Conservation (phyloP, 192 early-diverging fungal genomes). For the Coemansia sp. region DNA sequence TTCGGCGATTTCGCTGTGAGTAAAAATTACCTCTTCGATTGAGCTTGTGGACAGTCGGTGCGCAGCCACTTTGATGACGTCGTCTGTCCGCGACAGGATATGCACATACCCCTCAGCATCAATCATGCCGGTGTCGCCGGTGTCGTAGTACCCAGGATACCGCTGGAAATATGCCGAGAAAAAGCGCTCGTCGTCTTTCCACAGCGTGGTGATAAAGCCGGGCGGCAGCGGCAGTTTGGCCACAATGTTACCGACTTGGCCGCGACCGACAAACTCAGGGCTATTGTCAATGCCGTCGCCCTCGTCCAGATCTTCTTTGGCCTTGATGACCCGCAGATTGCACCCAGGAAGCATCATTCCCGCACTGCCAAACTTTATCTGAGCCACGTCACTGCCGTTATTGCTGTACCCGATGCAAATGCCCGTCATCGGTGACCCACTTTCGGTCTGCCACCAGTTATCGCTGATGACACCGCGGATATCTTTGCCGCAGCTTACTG, state of each 20-base stretch:
- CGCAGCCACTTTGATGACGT: conserved; percentile 84
- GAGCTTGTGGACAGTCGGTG: conserved; percentile 80
- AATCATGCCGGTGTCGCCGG: conserved; percentile 77
- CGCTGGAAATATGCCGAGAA: conserved; percentile 66
- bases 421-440: conserved; percentile 77
- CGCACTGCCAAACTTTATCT: conserved; percentile 66
- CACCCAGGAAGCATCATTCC: conserved; percentile 78
- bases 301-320: conserved; percentile 54
- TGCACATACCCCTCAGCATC: conserved; percentile 74
- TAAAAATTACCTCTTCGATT: conserved; percentile 71
- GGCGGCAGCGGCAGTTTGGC: conserved; percentile 78
- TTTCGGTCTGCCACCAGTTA: conserved; percentile 90
- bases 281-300: conserved; percentile 31
- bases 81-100: conserved; percentile 67
- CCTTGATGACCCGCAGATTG: conserved; percentile 61
- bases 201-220: conserved; percentile 71
- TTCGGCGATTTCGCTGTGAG: conserved; percentile 63
- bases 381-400: conserved; percentile 30
- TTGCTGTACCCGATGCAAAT: conserved; percentile 59
- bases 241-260: conserved; percentile 73
- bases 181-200: conserved; percentile 75
- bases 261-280: conserved; percentile 51
- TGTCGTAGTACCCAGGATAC: conserved; percentile 81
- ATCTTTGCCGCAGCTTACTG: conserved; percentile 24
- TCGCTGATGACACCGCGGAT: conserved; percentile 63